Conservation (phyloP, 495 filamentous ascomycete species). For the Neurospora cerealis region DNA sequence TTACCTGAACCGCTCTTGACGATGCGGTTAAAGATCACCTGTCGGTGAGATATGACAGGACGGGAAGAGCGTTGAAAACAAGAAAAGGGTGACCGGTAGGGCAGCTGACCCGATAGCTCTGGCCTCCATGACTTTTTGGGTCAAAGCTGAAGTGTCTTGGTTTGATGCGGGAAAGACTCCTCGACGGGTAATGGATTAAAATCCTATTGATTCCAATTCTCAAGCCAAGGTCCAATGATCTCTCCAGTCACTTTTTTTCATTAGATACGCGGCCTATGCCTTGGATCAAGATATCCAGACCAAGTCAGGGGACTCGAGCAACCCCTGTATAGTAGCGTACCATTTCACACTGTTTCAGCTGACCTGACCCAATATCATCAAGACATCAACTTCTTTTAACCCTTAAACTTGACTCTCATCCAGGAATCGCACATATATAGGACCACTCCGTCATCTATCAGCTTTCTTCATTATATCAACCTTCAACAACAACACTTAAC, state of each 20-base stretch:
- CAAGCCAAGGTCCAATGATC: neutral
- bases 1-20: neutral
- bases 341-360: neutral
- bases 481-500: neutral
- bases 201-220: neutral
- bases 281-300: neutral
- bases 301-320: neutral
- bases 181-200: neutral
- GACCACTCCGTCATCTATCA: no score
- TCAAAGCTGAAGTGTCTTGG: neutral
- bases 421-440: neutral
- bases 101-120: neutral
- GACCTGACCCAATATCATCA: neutral
- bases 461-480: rapidly evolving
- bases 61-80: neutral
- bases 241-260: neutral
- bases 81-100: neutral
- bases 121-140: neutral
- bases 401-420: neutral
- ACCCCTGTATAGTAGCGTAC: neutral
- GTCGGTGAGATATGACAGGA: neutral
- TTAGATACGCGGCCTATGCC: neutral
- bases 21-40: neutral
- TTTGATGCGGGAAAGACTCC: neutral
- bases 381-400: neutral